Base-by-base conservation (phyloP, 2,329 filamentous ascomycete species). In the Tolypocladium amazonense region DNA sequence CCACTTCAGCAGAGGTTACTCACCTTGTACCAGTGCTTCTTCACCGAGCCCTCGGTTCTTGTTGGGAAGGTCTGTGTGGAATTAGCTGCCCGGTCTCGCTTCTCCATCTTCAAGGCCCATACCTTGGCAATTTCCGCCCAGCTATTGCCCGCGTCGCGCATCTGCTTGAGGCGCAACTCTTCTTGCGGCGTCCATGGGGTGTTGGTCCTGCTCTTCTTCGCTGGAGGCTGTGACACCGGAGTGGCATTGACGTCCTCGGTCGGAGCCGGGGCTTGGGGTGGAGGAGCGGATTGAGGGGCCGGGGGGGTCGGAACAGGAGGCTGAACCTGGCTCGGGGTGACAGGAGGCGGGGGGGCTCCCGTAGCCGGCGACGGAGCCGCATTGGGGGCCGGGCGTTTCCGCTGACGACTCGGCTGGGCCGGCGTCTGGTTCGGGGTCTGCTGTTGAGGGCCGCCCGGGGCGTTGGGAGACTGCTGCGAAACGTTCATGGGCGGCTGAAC, bases 21-120 rank as follows among this genome's bases (percentile, higher is more conserved):
- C 78, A 91, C 90, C 83, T 97, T 97, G 76, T 99, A 97, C 93
- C 94, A 99, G 74, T 99, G 94, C 77, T 97, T 99, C 81, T 97
- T 99, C 27, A 99, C 94, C 70, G 92, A 97, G 9, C 94, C 94
- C 76, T 99, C 94, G 50, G 94, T 99, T 69, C 94, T 84, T 30
- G 86, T 87, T 14, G 94, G 93, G 72, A 99, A 99, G 2, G 89
- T 92, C 90, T 95, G 45, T 64, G 14, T 43, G 57, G 53, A 33
- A 45, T 60, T 18, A 62, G 61, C 27, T 27, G 33, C 30, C 20
- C 5, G 5, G 6, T 37, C 47, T 23, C 15, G 35, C 11, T 14
- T 47, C 30, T 12, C 20, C 20, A 20, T 9, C 23, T 25, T 2
- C 18, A 37, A 25, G 30, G 18, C 6, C 70, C 90, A 82, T 94